Base-by-base conservation (phyloP, 768 basidiomycete species). In the Xerocomellus amylosporus region DNA sequence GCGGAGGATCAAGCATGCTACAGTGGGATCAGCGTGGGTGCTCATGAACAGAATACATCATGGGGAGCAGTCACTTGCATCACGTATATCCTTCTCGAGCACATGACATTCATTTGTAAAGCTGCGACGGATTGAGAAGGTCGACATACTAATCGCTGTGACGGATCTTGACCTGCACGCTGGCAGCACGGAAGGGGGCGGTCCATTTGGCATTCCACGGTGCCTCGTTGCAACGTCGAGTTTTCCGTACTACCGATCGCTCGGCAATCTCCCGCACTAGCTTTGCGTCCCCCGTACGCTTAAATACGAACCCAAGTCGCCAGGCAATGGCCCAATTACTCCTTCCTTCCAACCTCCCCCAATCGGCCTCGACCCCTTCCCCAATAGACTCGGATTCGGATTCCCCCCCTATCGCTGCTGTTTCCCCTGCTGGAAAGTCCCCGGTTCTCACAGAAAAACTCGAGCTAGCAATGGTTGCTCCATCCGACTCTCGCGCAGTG, bases 401-500 rank as follows among this genome's bases (percentile, higher is more conserved):
- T 15, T 38, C 39, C 3, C 10, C 24, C 30, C 51, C 49, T 53
- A 46, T 43, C 30, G 6, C n/a, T 42, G 14, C 48, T 26, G 5
- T 19, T n/a, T 4, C 51, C 51, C 38, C 30, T 39, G 46, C 40
- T 42, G 39, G 26, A 54, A 51, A 44, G 1, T 47, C 53, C 2
- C 17, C 53, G 0, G 10, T 45, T 30, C 48, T 53, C 24, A 13
- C 41, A 49, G 51, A 70, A 36, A 54, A 62, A 2, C 45, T 53
- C 10, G 37, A 62, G 3, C 42, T 56, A 17, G 41, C 46, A 49
- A 73, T 72, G 70, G 71, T 72, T 8, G 50, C 69, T 12, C 63
- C 65, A 5, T 69, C 70, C 41, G 47, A 60, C 4, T 68, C 71
- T 20, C 70, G 61, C 37, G 78, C 81, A 7, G 77, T 90, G n/a